Conservation (phyloP, 2,329 filamentous ascomycete species). For the Corynespora cassiicola region DNA sequence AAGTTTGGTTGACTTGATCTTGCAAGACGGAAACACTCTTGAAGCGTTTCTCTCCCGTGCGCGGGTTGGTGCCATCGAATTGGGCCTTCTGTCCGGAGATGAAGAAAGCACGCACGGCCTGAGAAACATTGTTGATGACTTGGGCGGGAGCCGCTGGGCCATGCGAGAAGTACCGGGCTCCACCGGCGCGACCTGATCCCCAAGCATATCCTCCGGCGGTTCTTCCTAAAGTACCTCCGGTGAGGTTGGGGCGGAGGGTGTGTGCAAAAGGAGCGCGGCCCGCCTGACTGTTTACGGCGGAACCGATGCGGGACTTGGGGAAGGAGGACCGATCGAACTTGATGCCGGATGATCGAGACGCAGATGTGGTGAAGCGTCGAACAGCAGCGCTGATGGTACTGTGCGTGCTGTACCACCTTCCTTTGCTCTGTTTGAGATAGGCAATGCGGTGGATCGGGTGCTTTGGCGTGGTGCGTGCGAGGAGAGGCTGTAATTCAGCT, state of each 20-base stretch:
- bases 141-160: constrained; percentile 84
- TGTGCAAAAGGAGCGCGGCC: constrained; percentile 85
- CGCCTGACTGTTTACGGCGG: constrained; percentile 67
- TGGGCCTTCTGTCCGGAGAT: constrained; percentile 88
- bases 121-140: constrained; percentile 93
- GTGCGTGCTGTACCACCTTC: constrained; percentile 68
- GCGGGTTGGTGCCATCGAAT: constrained; percentile 76
- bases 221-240: constrained; percentile 82
- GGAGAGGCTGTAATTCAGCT: constrained; percentile 64
- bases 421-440: constrained; percentile 68
- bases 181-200: constrained; percentile 72
- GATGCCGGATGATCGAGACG: constrained; percentile 43
- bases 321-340: constrained; percentile 60
- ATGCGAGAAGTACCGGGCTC: constrained; percentile 88
- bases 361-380: constrained; percentile 60
- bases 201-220: constrained; percentile 88
- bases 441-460: constrained; percentile 69
- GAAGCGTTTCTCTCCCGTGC: constrained; percentile 78
- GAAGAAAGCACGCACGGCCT: constrained; percentile 89
- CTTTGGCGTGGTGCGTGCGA: constrained; percentile 62
- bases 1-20: constrained; percentile 72
- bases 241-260: constrained; percentile 88
- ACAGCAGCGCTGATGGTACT: constrained; percentile 51
- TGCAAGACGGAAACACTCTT: constrained; percentile 77
- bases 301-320: constrained; percentile 62